Percentiles rank a stretch among this genome's conserved stretches.
Evolutionary conservation across 768 basidiomycete genomes (phyloP).

Genomic region (Mycena chlorophos): DNA sequence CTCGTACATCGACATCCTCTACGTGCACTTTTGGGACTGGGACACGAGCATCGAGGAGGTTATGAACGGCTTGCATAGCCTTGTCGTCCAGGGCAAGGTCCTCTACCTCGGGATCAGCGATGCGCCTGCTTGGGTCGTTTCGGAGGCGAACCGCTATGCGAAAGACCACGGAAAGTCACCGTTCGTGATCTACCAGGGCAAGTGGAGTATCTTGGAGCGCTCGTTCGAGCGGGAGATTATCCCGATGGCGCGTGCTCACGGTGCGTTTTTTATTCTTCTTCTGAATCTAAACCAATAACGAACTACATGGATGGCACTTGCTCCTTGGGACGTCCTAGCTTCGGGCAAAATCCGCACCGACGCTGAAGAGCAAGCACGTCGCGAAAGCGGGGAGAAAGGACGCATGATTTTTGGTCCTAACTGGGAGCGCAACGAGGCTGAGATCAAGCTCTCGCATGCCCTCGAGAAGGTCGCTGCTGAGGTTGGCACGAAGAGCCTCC

Average conservation of each 20-base stretch:
- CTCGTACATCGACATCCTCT: conserved; percentile 57
- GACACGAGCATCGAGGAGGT: conserved; percentile 39
- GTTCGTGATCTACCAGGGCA: conserved; percentile 47
- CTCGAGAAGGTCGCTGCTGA: conserved; percentile 53
- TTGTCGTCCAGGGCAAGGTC: conserved; percentile 46
- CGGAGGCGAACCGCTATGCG: conserved; percentile 43
- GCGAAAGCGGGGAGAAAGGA: conserved; percentile 36
- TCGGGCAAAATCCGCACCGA: conserved; percentile 30
- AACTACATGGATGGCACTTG: conserved; percentile 33
- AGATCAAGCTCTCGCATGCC: conserved; percentile 42
- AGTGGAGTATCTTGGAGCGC: conserved; percentile 34
- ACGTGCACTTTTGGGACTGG: conserved; percentile 57
- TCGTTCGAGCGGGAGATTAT: conserved; percentile 49
- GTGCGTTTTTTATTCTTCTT: neutral
- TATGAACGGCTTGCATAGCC: conserved; percentile 44
- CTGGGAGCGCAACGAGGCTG: conserved; percentile 50
- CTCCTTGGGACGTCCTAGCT: conserved; percentile 39
- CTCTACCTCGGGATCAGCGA: conserved; percentile 40
- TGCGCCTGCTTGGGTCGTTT: conserved; percentile 40
- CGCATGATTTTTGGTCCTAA: conserved; percentile 29
- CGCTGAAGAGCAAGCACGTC: conserved; percentile 30
- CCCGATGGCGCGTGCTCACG: conserved; percentile 30
- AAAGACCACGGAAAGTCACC: conserved; percentile 40
- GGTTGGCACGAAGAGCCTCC: conserved; percentile 48
- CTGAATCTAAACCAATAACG: too few relatives aligned